These are phyloP conservation scores for Gossypium schwendimanii DNA, from an alignment of 441 rosid species.

Conservation along the genomic window DNA sequence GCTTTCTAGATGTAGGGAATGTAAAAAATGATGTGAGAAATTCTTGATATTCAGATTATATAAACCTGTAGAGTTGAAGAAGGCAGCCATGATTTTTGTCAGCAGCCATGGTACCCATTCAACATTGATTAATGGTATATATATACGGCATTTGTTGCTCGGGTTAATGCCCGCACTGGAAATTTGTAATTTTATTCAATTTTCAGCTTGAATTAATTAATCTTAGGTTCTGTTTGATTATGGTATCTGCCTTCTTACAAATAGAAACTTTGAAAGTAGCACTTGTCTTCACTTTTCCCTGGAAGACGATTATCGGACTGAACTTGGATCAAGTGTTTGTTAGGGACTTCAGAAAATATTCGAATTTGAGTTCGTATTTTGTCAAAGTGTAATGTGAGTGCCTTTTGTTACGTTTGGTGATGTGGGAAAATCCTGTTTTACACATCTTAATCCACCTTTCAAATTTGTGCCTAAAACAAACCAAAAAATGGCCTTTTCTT, in stretches of 20 bases:
- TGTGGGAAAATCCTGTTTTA: too few species aligned
- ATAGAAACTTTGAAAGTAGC: too few species aligned
- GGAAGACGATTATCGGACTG: too few species aligned
- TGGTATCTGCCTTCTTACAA: conserved; percentile 33
- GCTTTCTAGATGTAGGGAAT: conserved; percentile 27
- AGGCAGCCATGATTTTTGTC: conserved; percentile 27
- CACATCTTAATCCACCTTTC: too few species aligned
- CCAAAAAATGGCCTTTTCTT: too few species aligned
- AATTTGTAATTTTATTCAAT: not conserved
- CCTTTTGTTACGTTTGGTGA: too few species aligned
- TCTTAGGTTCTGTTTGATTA: conserved; percentile 19
- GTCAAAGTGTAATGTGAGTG: too few species aligned
- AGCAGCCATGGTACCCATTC: conserved; percentile 31
- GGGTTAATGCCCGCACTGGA: conserved; percentile 11
- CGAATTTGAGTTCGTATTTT: too few species aligned
- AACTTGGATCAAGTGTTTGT: too few species aligned
- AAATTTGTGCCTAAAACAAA: too few species aligned
- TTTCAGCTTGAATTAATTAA: not conserved
- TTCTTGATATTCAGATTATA: conserved; percentile 30
- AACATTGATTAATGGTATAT: conserved; percentile 31
- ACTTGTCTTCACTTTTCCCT: too few species aligned
- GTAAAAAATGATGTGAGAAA: conserved; percentile 24
- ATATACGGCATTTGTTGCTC: conserved; percentile 1
- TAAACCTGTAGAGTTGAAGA: conserved; percentile 32
- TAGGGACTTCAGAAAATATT: too few species aligned